Evolutionary conservation across 805 yeast species (phyloP).

Genomic region (Maudiozyma bulderi): DNA sequence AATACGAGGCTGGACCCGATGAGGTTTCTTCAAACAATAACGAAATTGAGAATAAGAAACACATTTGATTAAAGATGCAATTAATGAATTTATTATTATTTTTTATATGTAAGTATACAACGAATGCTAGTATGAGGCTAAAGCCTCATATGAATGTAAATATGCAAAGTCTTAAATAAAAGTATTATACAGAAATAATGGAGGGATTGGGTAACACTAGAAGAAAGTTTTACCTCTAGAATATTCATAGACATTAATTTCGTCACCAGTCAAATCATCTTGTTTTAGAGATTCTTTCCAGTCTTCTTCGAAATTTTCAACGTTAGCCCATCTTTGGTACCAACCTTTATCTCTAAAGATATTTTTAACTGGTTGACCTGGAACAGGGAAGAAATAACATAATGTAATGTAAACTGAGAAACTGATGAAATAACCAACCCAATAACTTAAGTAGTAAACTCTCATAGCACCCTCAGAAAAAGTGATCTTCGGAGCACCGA

Average conservation of each 20-base stretch:
- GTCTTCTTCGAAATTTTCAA: constrained; percentile 47
- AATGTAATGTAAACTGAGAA: constrained; percentile 45
- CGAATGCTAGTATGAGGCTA: neutral
- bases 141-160: neutral
- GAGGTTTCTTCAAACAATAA: neutral
- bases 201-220: neutral
- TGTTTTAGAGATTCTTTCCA: constrained; percentile 15
- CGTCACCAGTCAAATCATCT: constrained; percentile 12
- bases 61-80: neutral
- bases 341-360: constrained; percentile 45
- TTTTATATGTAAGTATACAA: neutral
- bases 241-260: constrained; percentile 10
- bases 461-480: constrained; percentile 65
- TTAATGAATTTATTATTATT: neutral
- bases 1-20: neutral
- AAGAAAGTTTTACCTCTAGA: constrained; percentile 9
- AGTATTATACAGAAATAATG: neutral
- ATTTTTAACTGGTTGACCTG: constrained; percentile 31
- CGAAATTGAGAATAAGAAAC: neutral
- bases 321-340: constrained; percentile 52
- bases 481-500: constrained; percentile 43
- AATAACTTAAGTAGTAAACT: constrained; percentile 61
- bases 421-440: constrained; percentile 61
- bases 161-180: neutral
- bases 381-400: constrained; percentile 45